Evolutionary conservation across 2,329 filamentous ascomycete species (phyloP), one percentile per base, ranked within the genome.

Genomic region (Nothomitra cinnamomea): DNA sequence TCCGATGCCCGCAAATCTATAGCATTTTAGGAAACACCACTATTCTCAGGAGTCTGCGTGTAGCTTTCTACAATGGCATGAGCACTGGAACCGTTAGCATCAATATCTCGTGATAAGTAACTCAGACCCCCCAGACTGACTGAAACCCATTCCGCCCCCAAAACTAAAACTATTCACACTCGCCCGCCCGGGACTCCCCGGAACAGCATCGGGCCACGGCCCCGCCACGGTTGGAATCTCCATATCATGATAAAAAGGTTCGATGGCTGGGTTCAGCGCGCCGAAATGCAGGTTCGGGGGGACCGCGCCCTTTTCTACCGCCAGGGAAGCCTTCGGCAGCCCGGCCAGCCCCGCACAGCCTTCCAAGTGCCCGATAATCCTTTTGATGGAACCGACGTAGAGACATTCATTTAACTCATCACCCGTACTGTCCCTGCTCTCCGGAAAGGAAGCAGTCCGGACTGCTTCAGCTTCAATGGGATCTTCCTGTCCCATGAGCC

Each of bases 361-460:
- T 58, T 77, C 74, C 0, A 75, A 65, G 58, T 77, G 74, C 2
- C 74, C 74, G 38, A 77, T 71, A 53, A 76, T 77, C 0, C 74
- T 71, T 59, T 78, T 78, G 47, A 77, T 59, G 1, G 74, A 77
- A 2, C 74, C 75, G 1, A 78, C 69, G 8, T n/a, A 15, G 6
- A 53, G 22, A 25, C 12, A 13, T 13, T 47, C n/a, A 21, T 45
- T n/a, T n/a, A n/a, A n/a, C n/a, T n/a, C n/a, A n/a, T n/a, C n/a
- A n/a, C n/a, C n/a, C n/a, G n/a, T n/a, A n/a, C n/a, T n/a, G n/a
- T n/a, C n/a, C n/a, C n/a, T n/a, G n/a, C n/a, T n/a, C n/a, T n/a
- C n/a, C n/a, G n/a, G n/a, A n/a, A n/a, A n/a, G n/a, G n/a, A n/a
- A n/a, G n/a, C n/a, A n/a, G n/a, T n/a, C n/a, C n/a, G n/a, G n/a